These are phyloP conservation scores for Angomonas ambiguus DNA, from an alignment of 208 protist species.

Conservation along the genomic window DNA sequence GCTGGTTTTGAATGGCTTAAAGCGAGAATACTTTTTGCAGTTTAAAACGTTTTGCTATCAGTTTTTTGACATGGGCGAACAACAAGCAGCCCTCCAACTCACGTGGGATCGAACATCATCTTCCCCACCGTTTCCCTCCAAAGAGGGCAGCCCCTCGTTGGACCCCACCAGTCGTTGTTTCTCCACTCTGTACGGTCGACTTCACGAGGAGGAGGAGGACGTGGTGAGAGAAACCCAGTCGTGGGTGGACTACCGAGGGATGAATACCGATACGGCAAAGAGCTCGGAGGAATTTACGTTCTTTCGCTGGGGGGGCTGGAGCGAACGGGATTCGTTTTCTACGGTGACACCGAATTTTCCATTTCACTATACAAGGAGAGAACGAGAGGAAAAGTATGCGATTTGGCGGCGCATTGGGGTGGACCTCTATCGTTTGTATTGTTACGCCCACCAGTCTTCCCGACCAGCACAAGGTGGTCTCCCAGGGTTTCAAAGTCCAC, in stretches of 20 bases:
- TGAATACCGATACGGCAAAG: background rate
- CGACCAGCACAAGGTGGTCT: background rate
- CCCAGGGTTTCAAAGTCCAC: background rate
- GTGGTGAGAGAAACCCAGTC: background rate
- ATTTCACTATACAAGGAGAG: background rate
- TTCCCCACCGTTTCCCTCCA: background rate
- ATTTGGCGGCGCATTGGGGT: background rate
- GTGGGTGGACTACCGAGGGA: background rate
- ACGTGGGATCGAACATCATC: background rate
- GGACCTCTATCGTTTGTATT: background rate
- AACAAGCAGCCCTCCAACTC: background rate
- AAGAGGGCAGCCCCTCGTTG: background rate
- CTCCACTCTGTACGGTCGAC: background rate
- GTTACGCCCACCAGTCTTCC: background rate
- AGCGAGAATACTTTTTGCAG: constrained; percentile 25
- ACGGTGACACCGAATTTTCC: background rate
- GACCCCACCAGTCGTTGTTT: background rate
- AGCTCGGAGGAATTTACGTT: background rate
- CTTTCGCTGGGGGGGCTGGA: background rate
- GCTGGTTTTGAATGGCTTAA: constrained; percentile 16
- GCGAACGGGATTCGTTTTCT: background rate
- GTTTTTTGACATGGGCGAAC: background rate
- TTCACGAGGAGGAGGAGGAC: background rate
- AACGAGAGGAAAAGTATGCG: background rate
- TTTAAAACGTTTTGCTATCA: constrained; percentile 39